A percentile compares a stretch with the other conserved stretches of the same genome.
Evolutionary conservation across 1,284 basidiomycete species (phyloP).

Genomic region (Trichosporon sp.): DNA sequence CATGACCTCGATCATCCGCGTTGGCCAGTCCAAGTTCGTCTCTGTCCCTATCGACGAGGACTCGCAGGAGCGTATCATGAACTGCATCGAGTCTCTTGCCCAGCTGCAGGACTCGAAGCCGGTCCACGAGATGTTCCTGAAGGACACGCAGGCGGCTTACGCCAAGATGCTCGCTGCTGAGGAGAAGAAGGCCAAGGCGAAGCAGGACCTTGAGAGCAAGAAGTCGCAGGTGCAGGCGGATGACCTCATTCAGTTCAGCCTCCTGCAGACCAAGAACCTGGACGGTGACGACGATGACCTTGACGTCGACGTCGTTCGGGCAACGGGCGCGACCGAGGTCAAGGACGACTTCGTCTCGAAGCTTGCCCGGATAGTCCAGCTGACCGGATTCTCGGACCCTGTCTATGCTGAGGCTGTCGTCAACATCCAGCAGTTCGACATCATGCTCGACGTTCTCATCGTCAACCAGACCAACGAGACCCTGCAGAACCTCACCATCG

Average conservation of each 20-base stretch:
- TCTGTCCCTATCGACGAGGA: conserved; percentile 95
- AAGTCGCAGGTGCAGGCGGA: conserved; percentile 79
- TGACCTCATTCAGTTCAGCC: conserved; percentile 85
- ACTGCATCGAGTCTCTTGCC: conserved; percentile 88
- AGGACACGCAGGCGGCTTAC: conserved; percentile 89
- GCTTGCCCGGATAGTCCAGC: conserved; percentile 87
- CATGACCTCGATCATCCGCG: conserved; percentile 94
- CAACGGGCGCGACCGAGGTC: conserved; percentile 77
- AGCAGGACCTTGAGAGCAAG: conserved; percentile 76
- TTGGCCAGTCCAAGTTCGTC: conserved; percentile 94
- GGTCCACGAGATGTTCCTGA: conserved; percentile 81
- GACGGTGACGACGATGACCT: conserved; percentile 72
- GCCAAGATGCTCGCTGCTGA: conserved; percentile 89
- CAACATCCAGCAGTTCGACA: conserved; percentile 97
- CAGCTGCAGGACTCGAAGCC: conserved; percentile 60
- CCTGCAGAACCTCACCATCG: conserved; percentile 91
- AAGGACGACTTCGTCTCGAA: conserved; percentile 97
- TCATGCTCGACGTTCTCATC: conserved; percentile 88
- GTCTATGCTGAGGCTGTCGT: conserved; percentile 98
- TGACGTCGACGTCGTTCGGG: conserved; percentile 80
- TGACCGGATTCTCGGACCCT: conserved; percentile 97
- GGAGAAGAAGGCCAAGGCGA: conserved; percentile 84
- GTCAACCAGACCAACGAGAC: conserved; percentile 97
- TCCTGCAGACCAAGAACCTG: conserved; percentile 84
- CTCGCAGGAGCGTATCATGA: conserved; percentile 92